Evolutionary conservation across 768 basidiomycete species (phyloP).

Genomic region (Naganishia friedmannii): DNA sequence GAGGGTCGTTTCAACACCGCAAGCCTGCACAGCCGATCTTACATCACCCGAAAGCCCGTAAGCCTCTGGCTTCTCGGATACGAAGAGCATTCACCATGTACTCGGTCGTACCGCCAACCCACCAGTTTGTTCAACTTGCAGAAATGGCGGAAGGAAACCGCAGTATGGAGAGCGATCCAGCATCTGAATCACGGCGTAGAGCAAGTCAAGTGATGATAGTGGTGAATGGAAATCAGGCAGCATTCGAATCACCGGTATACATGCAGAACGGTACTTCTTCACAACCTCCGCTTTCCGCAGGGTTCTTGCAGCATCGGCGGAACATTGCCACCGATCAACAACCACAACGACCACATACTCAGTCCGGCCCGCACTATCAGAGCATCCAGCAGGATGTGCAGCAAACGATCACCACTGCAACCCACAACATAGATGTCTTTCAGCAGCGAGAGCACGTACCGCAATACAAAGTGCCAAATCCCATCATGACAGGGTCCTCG

Average conservation of each 20-base stretch:
- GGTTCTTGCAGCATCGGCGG: constrained; percentile 12
- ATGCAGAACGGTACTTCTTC: not conserved
- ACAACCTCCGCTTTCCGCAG: not conserved
- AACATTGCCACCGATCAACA: not conserved
- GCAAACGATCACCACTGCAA: too few relatives aligned
- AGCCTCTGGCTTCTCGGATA: not conserved
- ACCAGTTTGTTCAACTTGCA: not conserved
- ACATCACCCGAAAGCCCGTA: not conserved
- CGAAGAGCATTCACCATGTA: not conserved
- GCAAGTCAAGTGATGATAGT: not conserved
- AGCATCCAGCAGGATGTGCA: not conserved
- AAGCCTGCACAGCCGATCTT: not conserved
- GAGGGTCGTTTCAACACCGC: not conserved
- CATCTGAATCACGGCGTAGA: not conserved
- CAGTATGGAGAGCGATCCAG: not conserved
- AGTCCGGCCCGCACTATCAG: not conserved
- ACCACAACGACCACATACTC: not conserved
- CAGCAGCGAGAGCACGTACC: not conserved
- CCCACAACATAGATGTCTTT: not conserved
- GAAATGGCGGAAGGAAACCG: not conserved
- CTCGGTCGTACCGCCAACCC: not conserved
- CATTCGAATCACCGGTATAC: not conserved
- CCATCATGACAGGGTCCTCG: not conserved
- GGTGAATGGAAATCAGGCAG: not conserved
- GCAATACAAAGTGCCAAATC: not conserved